Evolutionary conservation across 164 flowering plant genomes (phyloP).

Genomic region (Akebia trifoliata): DNA sequence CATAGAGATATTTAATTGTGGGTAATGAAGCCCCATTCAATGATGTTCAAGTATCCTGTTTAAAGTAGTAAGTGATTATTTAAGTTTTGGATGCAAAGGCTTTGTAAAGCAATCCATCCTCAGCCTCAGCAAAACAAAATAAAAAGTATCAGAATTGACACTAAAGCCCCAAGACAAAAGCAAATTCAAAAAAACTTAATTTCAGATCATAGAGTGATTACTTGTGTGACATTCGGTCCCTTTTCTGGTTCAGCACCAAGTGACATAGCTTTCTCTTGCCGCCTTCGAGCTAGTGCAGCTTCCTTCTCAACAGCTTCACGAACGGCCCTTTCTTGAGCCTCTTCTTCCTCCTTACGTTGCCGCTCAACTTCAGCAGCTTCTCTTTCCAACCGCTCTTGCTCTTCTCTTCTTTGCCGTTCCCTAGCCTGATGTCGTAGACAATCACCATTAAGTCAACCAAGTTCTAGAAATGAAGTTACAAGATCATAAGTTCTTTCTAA

Average conservation of each 20-base stretch:
- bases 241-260: slow-evolving; percentile 92
- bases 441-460: neutral
- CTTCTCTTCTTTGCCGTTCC: slow-evolving; percentile 86
- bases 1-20: too few relatives aligned
- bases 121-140: neutral
- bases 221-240: slow-evolving; percentile 88
- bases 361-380: slow-evolving; percentile 98
- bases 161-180: neutral
- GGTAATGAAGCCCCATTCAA: too few relatives aligned
- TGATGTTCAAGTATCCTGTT: too few relatives aligned
- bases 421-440: slow-evolving; percentile 52
- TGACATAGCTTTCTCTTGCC: slow-evolving; percentile 75
- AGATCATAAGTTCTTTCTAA: neutral
- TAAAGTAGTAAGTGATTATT: too few relatives aligned
- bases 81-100: neutral
- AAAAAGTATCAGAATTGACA: neutral
- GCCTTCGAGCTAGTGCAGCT: slow-evolving; percentile 67
- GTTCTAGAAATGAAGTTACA: neutral
- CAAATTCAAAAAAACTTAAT: neutral
- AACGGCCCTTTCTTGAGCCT: slow-evolving; percentile 80
- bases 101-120: neutral
- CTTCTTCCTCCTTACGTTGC: slow-evolving; percentile 84
- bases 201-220: slow-evolving; percentile 22
- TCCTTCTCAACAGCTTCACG: slow-evolving; percentile 88
- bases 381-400: slow-evolving; percentile 74